phyloP scores from a whole-genome alignment of 2,329 filamentous ascomycete genomes.

The Apiospora malaysiana region DNA sequence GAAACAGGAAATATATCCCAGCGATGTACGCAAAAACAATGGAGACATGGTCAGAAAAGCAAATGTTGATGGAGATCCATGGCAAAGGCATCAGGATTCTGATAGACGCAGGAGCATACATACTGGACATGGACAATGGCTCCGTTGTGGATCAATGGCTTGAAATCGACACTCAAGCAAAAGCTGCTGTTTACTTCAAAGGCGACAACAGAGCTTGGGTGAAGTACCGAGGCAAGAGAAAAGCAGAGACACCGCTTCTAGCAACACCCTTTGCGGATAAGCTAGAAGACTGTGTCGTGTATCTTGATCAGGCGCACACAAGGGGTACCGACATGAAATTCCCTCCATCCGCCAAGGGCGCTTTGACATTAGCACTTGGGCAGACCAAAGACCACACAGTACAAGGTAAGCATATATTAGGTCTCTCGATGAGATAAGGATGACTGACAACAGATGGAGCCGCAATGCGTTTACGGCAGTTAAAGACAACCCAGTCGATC shows the following conservation, averaged over 20 bases:
- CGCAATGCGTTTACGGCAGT: slow-evolving; percentile 68
- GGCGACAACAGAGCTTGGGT: background rate
- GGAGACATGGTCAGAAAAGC: background rate
- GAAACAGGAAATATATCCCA: slow-evolving; percentile 28
- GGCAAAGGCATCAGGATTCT: slow-evolving; percentile 53
- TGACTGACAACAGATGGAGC: slow-evolving; percentile 53
- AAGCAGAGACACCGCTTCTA: slow-evolving; percentile 48
- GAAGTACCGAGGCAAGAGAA: slow-evolving; percentile 36
- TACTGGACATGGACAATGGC: slow-evolving; percentile 59
- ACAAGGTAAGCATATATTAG: background rate
- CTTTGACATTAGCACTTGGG: slow-evolving; percentile 58
- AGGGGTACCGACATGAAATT: slow-evolving; percentile 64
- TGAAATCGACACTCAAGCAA: slow-evolving; percentile 45
- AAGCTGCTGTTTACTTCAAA: slow-evolving; percentile 21
- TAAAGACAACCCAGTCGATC: slow-evolving; percentile 58
- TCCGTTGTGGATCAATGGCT: slow-evolving; percentile 49
- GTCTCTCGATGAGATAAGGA: background rate
- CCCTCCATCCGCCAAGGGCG: slow-evolving; percentile 51
- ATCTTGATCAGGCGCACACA: slow-evolving; percentile 51
- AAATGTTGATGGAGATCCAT: slow-evolving; percentile 32
- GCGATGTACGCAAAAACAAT: slow-evolving; percentile 23
- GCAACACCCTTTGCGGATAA: slow-evolving; percentile 60
- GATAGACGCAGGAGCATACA: slow-evolving; percentile 32
- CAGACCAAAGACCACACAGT: slow-evolving; percentile 54
- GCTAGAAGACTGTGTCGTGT: slow-evolving; percentile 51